These are phyloP conservation scores for Paramecium octaurelia DNA, from an alignment of 73 alveolate genomes.

Conservation along the genomic window DNA sequence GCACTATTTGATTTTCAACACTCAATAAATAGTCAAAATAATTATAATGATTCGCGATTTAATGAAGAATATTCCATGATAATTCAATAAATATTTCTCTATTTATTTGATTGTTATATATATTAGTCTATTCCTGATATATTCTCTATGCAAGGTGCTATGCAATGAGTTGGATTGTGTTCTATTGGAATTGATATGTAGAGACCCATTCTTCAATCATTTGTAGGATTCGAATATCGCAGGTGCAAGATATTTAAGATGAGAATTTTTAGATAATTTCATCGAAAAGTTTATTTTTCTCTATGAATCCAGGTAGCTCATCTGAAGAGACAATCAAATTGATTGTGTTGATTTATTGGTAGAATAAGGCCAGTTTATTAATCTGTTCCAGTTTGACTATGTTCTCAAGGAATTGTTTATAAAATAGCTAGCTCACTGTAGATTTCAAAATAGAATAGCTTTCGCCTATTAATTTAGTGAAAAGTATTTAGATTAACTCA, in stretches of 20 bases:
- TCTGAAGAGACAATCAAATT: background rate
- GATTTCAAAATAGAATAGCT: background rate
- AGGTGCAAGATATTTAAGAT: background rate
- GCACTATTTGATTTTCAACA: background rate
- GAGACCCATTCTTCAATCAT: background rate
- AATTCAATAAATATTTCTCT: background rate
- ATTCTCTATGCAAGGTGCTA: background rate
- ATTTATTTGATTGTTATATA: background rate
- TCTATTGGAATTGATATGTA: background rate
- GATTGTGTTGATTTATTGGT: background rate
- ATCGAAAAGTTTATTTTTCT: background rate
- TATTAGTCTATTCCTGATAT: background rate
- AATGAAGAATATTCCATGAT: background rate
- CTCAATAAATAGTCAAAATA: background rate
- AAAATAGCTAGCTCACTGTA: background rate
- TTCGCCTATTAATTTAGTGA: background rate
- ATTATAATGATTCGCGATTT: background rate
- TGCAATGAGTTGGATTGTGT: background rate
- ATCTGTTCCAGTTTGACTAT: background rate
- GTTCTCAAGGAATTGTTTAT: background rate
- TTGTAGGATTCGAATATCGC: background rate
- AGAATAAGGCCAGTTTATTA: background rate
- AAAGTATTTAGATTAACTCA: background rate
- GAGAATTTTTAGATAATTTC: background rate
- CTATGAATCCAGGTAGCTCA: background rate